Evolutionary conservation across 2,329 filamentous ascomycete genomes (phyloP).

Genomic region (Trichoderma arundinaceum): DNA sequence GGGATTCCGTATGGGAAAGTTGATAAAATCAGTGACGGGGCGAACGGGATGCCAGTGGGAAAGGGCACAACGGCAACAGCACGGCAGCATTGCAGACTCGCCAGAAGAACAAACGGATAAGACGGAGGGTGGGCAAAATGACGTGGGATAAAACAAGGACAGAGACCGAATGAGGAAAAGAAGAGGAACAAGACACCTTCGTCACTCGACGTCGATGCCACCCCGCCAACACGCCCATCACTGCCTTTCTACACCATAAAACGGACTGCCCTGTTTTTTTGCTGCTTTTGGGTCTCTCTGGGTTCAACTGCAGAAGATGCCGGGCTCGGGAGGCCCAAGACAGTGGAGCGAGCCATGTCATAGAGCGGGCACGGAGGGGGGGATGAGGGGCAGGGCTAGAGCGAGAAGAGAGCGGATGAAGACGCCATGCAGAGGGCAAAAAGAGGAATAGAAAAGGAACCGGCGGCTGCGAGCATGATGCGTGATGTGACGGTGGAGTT

Average conservation of each 20-base stretch:
- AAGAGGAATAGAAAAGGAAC: constrained; percentile 9
- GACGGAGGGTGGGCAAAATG: too few relatives aligned
- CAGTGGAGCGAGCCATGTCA: constrained; percentile 25
- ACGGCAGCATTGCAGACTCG: neutral
- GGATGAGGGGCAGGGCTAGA: constrained; percentile 21
- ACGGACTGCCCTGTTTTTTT: constrained; percentile 12
- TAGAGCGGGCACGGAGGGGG: constrained; percentile 20
- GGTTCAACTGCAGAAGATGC: constrained; percentile 9
- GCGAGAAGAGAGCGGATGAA: neutral
- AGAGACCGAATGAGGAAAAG: neutral
- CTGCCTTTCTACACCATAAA: neutral
- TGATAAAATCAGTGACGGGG: neutral
- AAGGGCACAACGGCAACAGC: neutral
- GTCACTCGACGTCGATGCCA: neutral
- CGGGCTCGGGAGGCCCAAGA: constrained; percentile 12
- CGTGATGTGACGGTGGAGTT: constrained; percentile 28
- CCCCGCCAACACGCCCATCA: constrained; percentile 1
- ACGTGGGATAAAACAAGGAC: too few relatives aligned
- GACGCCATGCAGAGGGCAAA: constrained; percentile 4
- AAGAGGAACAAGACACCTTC: neutral
- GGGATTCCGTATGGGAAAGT: neutral
- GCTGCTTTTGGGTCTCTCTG: constrained; percentile 6
- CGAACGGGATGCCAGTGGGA: constrained; percentile 2
- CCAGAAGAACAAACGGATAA: too few relatives aligned
- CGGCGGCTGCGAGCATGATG: constrained; percentile 13